Evolutionary conservation across 2,329 filamentous ascomycete genomes (phyloP), one percentile per base, ranked within the genome.

Genomic region (Alternaria triticina): DNA sequence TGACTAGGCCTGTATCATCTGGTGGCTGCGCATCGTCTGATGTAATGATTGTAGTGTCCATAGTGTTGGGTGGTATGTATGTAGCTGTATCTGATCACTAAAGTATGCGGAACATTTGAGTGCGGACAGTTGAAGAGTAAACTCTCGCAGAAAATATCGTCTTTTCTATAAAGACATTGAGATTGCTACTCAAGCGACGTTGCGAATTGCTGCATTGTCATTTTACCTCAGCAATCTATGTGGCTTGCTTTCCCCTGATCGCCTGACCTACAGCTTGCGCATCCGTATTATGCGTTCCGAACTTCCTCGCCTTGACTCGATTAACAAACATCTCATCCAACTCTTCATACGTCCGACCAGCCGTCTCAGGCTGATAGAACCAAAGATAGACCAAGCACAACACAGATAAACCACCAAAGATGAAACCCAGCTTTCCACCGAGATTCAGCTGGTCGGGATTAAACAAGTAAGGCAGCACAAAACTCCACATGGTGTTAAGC

Each of bases 381-480:
- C 22, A 46, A 25, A 46, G 44, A 23, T n/a, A 25, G 12, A 46
- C 44, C 70, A 93, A 87, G 81, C 91, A 94, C 54, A 89, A 79
- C 79, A 92, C 91, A 77, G 91, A 93, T 54, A 92, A 88, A 1
- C 89, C 91, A n/a, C 88, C 89, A 89, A 92, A 93, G 83, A 96
- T 94, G 81, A 96, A 96, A 28, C 92, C 6, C 91, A 87, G 71
- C 86, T 94, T 81, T 92, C 94, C 66, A 86, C 85, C 93, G 91
- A 96, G 79, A 94, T 83, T 67, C 13, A 69, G 45, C 50, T 79
- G 66, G 65, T 80, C 75, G 1, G 79, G 78, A 56, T 80, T 82
- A 61, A 81, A 79, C 2, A 81, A 61, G 22, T 79, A 78, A 0
- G 80, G 79, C 7, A 82, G 62, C 3, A 80, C 77, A 59, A 82